Conservation (phyloP, 345 rosid species). For the Brassica rapa region DNA sequence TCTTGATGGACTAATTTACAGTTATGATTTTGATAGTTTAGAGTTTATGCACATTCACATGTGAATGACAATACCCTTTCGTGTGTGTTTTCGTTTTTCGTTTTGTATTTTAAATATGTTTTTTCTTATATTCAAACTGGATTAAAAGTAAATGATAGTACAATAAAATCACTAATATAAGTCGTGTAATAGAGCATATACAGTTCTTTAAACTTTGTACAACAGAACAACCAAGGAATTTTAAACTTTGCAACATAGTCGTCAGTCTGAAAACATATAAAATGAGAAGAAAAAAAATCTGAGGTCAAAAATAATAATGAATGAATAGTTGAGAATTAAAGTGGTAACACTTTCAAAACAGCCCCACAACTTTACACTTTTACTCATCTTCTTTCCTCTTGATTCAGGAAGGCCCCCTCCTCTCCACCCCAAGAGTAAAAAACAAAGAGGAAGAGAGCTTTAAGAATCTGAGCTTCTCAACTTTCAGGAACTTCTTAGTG, state of each 20-base stretch:
- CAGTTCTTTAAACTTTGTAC: slow-evolving; percentile 32
- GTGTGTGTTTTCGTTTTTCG: too few species aligned
- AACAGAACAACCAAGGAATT: slow-evolving; percentile 9
- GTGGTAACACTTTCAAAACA: slow-evolving; percentile 7
- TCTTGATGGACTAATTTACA: too few species aligned
- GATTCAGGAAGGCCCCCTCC: slow-evolving; percentile 10
- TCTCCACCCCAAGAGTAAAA: slow-evolving; percentile 20
- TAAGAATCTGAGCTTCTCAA: slow-evolving; percentile 34
- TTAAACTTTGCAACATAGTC: slow-evolving; percentile 24
- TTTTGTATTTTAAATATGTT: too few species aligned
- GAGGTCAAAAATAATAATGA: slow-evolving; percentile 40
- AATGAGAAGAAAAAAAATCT: not conserved
- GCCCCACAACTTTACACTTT: slow-evolving; percentile 38
- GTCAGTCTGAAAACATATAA: slow-evolving; percentile 5
- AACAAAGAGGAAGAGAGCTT: slow-evolving; percentile 32
- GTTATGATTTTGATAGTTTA: too few species aligned
- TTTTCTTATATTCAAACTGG: too few species aligned
- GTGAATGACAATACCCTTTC: too few species aligned
- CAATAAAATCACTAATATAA: too few species aligned
- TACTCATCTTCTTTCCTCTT: slow-evolving; percentile 31
- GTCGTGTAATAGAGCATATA: not conserved
- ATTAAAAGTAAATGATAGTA: too few species aligned
- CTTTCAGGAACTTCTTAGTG: slow-evolving; percentile 46
- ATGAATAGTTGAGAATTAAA: slow-evolving; percentile 31
- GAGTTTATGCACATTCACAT: too few species aligned